Evolutionary conservation across 2,329 filamentous ascomycete genomes (phyloP), one percentile per base, ranked within the genome.

Genomic region (Akanthomyces lecanii): DNA sequence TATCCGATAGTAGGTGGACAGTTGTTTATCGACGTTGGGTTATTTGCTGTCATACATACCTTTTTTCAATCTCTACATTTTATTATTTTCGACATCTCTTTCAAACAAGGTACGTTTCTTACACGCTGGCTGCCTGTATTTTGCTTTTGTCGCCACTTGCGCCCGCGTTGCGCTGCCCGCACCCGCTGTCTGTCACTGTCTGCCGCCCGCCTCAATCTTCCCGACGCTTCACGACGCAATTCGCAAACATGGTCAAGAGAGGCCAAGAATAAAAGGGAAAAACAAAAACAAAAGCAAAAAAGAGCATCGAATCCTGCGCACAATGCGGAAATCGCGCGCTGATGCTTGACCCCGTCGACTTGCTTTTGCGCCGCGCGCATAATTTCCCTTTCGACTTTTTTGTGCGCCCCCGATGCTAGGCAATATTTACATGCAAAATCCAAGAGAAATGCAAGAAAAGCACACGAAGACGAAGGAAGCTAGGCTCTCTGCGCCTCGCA

Each of bases 1-100:
- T 55, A 33, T 54, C 50, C 52, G 51, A 50, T 62, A 50, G 60
- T 62, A 23, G 60, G 60, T 57, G 52, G 60, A 57, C 52, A 56
- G 51, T 62, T 50, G 52, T 56, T 62, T 62, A 36, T 57, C 60
- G 25, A 44, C 56, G 60, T 62, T 48, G 60, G 52, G 33, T 51
- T 28, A n/a, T 40, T 55, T 54, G 40, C 48, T 62, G 12, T 51
- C 2, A 23, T 44, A 14, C 21, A 25, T 47, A 14, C 28, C 11
- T 53, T 38, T n/a, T 55, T 53, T 36, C 23, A 18, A 28, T 36
- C 18, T 48, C 25, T 57, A 25, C 45, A 6, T 16, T 21, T 25
- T 36, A 25, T 52, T 54, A n/a, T 51, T 18, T 16, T 10, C 16
- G 14, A 44, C 38, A 44, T 30, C 23, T 40, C 21, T n/a, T 54